Percentiles rank a stretch among this genome's conserved stretches.
Conservation (phyloP, 208 protist species). For the Crithidia acanthocephali region DNA sequence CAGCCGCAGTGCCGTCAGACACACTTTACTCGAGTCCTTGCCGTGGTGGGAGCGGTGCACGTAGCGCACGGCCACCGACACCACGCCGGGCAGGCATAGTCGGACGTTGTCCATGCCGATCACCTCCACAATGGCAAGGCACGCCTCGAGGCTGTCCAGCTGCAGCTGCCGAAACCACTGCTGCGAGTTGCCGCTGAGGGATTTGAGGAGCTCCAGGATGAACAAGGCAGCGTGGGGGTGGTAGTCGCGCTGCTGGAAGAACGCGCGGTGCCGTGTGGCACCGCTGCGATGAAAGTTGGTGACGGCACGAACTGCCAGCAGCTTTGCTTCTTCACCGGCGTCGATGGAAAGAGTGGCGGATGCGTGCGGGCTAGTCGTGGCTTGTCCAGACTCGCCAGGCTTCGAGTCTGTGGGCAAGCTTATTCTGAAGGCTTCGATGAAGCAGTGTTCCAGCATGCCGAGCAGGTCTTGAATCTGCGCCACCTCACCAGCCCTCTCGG, state of each 20-base stretch:
- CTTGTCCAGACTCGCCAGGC: not conserved
- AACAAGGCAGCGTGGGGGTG: conserved; percentile 83
- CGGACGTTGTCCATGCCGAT: conserved; percentile 64
- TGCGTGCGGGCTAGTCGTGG: not conserved
- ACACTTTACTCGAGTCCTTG: conserved; percentile 70
- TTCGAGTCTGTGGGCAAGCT: conserved; percentile 14
- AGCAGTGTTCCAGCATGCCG: conserved; percentile 68
- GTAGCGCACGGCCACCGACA: conserved; percentile 76
- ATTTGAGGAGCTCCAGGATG: conserved; percentile 79
- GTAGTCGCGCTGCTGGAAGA: conserved; percentile 58
- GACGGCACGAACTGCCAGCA: conserved; percentile 63
- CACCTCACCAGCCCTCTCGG: conserved; percentile 49
- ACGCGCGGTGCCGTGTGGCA: conserved; percentile 32
- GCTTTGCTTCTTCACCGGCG: conserved; percentile 73
- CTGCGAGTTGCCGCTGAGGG: conserved; percentile 70
- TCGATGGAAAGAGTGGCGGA: conserved; percentile 38
- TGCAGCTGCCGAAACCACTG: conserved; percentile 84
- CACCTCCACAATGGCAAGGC: conserved; percentile 53
- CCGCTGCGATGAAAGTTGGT: conserved; percentile 57
- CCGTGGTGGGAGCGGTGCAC: conserved; percentile 65
- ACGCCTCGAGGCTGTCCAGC: conserved; percentile 62
- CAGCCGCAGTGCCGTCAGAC: conserved; percentile 55
- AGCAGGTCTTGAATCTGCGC: conserved; percentile 48
- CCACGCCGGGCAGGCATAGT: conserved; percentile 75
- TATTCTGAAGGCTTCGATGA: conserved; percentile 63